Conservation (phyloP, 2,329 filamentous ascomycete genomes). For the Monosporascus sp. region DNA sequence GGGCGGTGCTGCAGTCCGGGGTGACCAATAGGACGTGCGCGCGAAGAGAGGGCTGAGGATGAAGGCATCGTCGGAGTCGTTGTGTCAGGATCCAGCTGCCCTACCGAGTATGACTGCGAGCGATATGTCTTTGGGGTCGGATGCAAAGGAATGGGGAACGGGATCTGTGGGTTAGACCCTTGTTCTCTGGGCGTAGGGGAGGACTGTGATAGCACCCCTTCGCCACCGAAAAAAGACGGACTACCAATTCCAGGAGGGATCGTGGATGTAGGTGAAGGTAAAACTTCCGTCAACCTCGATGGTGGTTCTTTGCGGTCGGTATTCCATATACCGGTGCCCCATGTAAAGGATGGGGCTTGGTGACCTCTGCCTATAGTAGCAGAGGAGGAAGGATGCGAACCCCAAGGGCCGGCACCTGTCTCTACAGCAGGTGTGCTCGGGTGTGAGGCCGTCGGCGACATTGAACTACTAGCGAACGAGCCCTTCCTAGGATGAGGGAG, state of each 20-base stretch:
- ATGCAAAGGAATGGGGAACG: slow-evolving; percentile 82
- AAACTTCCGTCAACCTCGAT: slow-evolving; percentile 66
- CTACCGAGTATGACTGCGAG: slow-evolving; percentile 94
- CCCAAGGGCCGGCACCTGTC: slow-evolving; percentile 47
- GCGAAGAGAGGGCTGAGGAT: slow-evolving; percentile 45
- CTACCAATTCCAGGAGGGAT: slow-evolving; percentile 35
- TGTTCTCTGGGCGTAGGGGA: slow-evolving; percentile 48
- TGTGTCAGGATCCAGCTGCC: slow-evolving; percentile 72
- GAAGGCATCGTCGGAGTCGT: slow-evolving; percentile 36
- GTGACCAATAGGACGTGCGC: slow-evolving; percentile 50
- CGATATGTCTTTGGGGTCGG: slow-evolving; percentile 90
- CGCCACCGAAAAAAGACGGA: slow-evolving; percentile 44
- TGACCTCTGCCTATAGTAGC: slow-evolving; percentile 44
- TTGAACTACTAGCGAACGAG: slow-evolving; percentile 70
- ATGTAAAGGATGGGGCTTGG: slow-evolving; percentile 52
- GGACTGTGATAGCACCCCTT: slow-evolving; percentile 41
- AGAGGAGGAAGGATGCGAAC: slow-evolving; percentile 44
- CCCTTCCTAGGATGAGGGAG: slow-evolving; percentile 63
- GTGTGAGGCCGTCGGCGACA: slow-evolving; percentile 75
- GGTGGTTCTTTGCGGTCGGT: slow-evolving; percentile 72
- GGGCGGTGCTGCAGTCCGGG: slow-evolving; percentile 74
- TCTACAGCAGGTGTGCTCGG: slow-evolving; percentile 75
- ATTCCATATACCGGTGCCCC: slow-evolving; percentile 82
- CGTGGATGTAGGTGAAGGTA: slow-evolving; percentile 68
- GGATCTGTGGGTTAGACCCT: slow-evolving; percentile 61